Conservation (phyloP, 805 yeast genomes). For the Zygoascus ofunaensis region DNA sequence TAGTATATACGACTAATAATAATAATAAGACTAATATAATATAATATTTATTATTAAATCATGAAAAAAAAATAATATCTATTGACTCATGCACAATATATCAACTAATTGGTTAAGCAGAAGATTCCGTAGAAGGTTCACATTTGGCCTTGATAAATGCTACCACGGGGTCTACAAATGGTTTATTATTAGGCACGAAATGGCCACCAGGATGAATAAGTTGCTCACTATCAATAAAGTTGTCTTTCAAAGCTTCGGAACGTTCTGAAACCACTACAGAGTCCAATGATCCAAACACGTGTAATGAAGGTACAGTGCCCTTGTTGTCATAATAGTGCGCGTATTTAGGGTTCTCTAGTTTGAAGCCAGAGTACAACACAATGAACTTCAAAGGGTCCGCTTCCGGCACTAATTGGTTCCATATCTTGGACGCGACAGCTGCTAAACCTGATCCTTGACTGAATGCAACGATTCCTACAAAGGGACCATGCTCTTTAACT, state of each 20-base stretch:
- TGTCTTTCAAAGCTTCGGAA: conserved; percentile 48
- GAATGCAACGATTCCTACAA: conserved; percentile 82
- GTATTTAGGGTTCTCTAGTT: conserved; percentile 20
- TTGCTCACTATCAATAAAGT: conserved; percentile 38
- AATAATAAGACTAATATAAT: too few relatives aligned
- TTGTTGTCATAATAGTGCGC: conserved; percentile 27
- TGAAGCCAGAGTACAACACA: conserved; percentile 61
- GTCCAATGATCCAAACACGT: conserved; percentile 79
- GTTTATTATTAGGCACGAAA: conserved; percentile 84
- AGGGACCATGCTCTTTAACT: conserved; percentile 63
- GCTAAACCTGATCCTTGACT: conserved; percentile 92
- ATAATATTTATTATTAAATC: too few relatives aligned
- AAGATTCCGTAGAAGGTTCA: too few relatives aligned
- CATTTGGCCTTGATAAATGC: conserved; percentile 23
- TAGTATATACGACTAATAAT: too few relatives aligned
- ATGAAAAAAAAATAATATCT: too few relatives aligned
- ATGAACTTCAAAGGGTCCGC: conserved; percentile 60
- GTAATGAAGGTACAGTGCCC: conserved; percentile 43
- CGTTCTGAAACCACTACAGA: conserved; percentile 73
- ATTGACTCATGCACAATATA: too few relatives aligned
- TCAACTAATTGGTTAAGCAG: too few relatives aligned
- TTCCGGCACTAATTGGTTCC: conserved; percentile 34
- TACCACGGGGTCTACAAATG: conserved; percentile 29
- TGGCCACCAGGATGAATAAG: conserved; percentile 94
- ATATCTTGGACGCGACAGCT: conserved; percentile 55